phyloP scores from a whole-genome alignment of 1,284 basidiomycete genomes.

The Moniliella sp. region DNA sequence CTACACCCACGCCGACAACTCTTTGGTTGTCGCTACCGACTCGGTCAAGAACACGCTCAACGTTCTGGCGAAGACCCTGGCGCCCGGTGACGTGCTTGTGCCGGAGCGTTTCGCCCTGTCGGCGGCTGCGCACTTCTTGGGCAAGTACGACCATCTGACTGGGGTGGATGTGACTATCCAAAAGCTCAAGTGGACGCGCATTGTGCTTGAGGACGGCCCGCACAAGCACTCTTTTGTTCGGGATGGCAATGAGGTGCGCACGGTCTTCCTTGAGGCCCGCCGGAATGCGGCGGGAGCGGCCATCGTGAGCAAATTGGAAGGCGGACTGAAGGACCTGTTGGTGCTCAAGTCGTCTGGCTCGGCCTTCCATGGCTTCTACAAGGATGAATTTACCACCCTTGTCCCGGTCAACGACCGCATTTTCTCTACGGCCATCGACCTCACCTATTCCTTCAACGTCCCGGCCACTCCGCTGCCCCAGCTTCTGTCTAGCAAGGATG shows the following conservation, averaged over 20 bases:
- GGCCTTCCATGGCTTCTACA: conserved; percentile 58
- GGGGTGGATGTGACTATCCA: conserved; percentile 56
- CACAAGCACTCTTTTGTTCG: conserved; percentile 67
- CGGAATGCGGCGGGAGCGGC: conserved; percentile 35
- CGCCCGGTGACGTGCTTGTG: conserved; percentile 12
- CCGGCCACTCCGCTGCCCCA: conserved; percentile 31
- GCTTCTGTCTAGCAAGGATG: neutral
- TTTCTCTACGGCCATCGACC: conserved; percentile 27
- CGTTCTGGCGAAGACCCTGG: conserved; percentile 13
- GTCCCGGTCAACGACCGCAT: conserved; percentile 23
- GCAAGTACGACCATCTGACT: conserved; percentile 54
- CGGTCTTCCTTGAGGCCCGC: conserved; percentile 45
- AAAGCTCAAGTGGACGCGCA: conserved; percentile 68
- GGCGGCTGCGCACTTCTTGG: conserved; percentile 60
- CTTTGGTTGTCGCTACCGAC: conserved; percentile 25
- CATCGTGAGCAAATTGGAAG: conserved; percentile 8
- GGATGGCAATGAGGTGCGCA: conserved; percentile 67
- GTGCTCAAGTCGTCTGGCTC: conserved; percentile 78
- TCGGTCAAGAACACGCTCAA: conserved; percentile 80
- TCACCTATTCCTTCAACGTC: conserved; percentile 38
- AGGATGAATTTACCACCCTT: conserved; percentile 73
- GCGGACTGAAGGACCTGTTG: conserved; percentile 15
- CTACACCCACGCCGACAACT: conserved; percentile 17
- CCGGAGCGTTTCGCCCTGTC: conserved; percentile 72
- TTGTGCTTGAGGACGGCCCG: conserved; percentile 40